A percentile compares a stretch with the other conserved stretches of the same genome.
These are phyloP conservation scores for Agapanthus africanus DNA, from an alignment of 106 monocot species.

Conservation along the genomic window DNA sequence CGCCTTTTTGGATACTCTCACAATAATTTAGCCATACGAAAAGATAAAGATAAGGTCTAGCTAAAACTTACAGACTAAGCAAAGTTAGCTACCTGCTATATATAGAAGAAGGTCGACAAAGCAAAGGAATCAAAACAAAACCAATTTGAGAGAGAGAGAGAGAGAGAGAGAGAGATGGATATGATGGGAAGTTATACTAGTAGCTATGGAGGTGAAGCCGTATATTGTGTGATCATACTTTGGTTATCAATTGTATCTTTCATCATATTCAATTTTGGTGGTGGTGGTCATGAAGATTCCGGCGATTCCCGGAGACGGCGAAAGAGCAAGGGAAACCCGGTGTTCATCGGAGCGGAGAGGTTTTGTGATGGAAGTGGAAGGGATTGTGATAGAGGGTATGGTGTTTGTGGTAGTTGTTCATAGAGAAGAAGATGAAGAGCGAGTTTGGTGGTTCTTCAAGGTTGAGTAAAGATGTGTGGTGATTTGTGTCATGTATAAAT, in stretches of 20 bases:
- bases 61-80: neutral
- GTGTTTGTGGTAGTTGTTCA: conserved; percentile 19
- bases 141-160: neutral
- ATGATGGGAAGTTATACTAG: too few species aligned
- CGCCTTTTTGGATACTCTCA: neutral
- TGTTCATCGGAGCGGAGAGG: conserved; percentile 21
- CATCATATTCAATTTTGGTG: conserved; percentile 16
- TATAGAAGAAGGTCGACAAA: neutral
- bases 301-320: neutral
- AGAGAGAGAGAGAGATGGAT: too few species aligned
- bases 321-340: conserved; percentile 2
- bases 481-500: too few species aligned
- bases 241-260: conserved; percentile 22
- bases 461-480: too few species aligned
- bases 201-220: conserved; percentile 22
- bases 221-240: conserved; percentile 26
- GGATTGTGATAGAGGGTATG: conserved; percentile 11
- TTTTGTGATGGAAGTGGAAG: conserved; percentile 23
- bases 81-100: neutral
- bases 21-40: neutral
- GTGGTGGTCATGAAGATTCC: neutral
- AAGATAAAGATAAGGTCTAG: neutral
- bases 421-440: too few species aligned
- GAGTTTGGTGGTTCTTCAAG: too few species aligned
- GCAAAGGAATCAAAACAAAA: neutral